These are phyloP conservation scores for Myriosclerotinia duriaeana DNA, from an alignment of 2,329 filamentous ascomycete genomes.

Conservation along the genomic window DNA sequence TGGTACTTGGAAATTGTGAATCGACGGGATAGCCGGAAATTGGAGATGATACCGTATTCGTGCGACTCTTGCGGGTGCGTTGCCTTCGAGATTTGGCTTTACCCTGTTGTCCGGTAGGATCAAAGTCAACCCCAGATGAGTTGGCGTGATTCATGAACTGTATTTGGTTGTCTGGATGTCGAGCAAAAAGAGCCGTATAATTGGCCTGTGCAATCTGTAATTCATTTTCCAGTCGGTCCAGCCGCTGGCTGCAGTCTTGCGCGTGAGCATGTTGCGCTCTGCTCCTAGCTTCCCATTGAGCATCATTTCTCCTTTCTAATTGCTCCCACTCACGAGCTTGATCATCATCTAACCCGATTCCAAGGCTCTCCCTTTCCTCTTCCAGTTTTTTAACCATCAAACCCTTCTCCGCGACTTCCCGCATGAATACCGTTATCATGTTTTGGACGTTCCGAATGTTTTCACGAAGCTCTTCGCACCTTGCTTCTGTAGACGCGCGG, in stretches of 20 bases:
- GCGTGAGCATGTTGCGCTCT: constrained; percentile 33
- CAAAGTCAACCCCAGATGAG: constrained; percentile 41
- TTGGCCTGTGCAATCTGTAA: constrained; percentile 31
- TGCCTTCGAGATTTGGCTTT: constrained; percentile 43
- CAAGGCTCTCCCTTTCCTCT: constrained; percentile 63
- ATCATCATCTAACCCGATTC: constrained; percentile 61
- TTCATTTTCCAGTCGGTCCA: constrained; percentile 35
- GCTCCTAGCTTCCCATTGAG: constrained; percentile 39
- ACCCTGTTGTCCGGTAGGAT: constrained; percentile 32
- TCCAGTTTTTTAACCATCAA: constrained; percentile 72
- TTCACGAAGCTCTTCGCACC: constrained; percentile 52
- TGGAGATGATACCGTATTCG: constrained; percentile 41
- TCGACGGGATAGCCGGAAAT: constrained; percentile 38
- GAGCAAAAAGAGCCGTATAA: constrained; percentile 28
- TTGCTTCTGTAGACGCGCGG: constrained; percentile 52
- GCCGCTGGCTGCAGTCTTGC: constrained; percentile 29
- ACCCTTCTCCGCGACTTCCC: constrained; percentile 71
- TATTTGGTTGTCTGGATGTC: constrained; percentile 35
- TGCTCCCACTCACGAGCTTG: constrained; percentile 37
- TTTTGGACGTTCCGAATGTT: constrained; percentile 63
- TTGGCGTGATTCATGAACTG: constrained; percentile 39
- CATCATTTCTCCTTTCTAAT: constrained; percentile 36
- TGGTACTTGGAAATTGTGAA: constrained; percentile 41
- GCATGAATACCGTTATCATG: constrained; percentile 56
- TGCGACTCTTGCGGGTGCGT: constrained; percentile 44